Base-by-base conservation (phyloP, 805 yeast genomes). In the Schwanniomyces sp. region DNA sequence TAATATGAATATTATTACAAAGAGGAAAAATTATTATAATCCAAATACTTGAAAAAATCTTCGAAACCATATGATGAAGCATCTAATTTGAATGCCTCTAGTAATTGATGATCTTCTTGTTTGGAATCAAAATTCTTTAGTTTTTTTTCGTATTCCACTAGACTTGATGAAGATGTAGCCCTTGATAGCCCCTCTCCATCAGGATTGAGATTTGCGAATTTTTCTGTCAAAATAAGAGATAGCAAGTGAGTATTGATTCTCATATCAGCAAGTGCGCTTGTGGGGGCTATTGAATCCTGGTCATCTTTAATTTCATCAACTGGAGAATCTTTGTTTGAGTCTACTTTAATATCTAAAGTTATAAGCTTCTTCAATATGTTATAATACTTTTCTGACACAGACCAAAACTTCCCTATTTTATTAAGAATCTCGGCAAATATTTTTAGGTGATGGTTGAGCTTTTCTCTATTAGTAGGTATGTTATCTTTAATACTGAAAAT, bases 311-410 rank as follows among this genome's bases (percentile, higher is more conserved):
- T 47, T 16, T 52, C 53, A 32, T 52, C 52, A 34, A 44, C 47
- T n/a, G 34, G 48, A 9, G 43, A 27, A 1, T 28, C 34, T 5
- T 26, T 12, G 10, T 41, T 38, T 7, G 49, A 43, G 36, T 34
- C 47, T 11, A 40, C 43, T 16, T 38, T 18, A 7, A 34, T 29
- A 12, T 45, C 52, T 9, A 41, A 34, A 10, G 47, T 42, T 11
- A 24, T 51, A 45, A 55, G 49, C 36, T 50, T 53, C 7, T 52
- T 55, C 11, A 55, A 50, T n/a, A 55, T 55, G 32, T 52, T 52
- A 25, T 56, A 54, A 41, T 50, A 55, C 42, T 55, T 55, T 8
- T 39, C 11, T 12, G 58, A 54, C 47, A 57, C 47, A 27, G 46
- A 49, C 59, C 59, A 55, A 28, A 37, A 42, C 9, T 25, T 27